Conservation (phyloP, 179 eudicot genomes). For the Amaranthus tricolor region DNA sequence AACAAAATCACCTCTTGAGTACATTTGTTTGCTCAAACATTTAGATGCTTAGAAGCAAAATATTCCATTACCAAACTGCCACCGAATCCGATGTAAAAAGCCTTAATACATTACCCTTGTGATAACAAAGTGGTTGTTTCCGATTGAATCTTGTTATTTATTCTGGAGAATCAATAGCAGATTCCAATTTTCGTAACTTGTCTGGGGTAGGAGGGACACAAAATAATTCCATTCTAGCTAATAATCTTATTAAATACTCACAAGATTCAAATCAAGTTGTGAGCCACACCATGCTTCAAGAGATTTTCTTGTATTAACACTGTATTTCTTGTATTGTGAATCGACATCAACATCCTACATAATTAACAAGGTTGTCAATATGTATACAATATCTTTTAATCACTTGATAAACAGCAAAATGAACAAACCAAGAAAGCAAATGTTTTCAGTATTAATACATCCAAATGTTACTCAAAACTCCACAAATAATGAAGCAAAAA, state of each 20-base stretch:
- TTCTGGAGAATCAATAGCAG: too few species aligned
- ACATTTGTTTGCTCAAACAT: background rate
- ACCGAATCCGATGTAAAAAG: too few species aligned
- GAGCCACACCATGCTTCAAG: constrained; percentile 93
- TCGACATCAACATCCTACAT: constrained; percentile 70
- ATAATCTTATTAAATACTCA: constrained; percentile 46
- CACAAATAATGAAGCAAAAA: background rate
- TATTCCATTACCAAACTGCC: too few species aligned
- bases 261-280: constrained; percentile 84
- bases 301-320: constrained; percentile 60
- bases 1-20: background rate
- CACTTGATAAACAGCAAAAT: constrained; percentile 4
- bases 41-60: background rate
- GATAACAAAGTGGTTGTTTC: too few species aligned
- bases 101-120: too few species aligned
- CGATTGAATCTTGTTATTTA: too few species aligned
- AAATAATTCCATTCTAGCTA: background rate
- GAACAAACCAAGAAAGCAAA: constrained; percentile 6
- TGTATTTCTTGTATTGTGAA: constrained; percentile 70
- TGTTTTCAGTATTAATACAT: background rate
- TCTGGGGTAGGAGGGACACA: background rate
- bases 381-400: background rate
- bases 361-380: constrained; percentile 7
- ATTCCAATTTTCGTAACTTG: background rate
- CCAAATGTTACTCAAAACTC: background rate